phyloP scores from a whole-genome alignment of 805 yeast species.

The Candida ovalis region DNA sequence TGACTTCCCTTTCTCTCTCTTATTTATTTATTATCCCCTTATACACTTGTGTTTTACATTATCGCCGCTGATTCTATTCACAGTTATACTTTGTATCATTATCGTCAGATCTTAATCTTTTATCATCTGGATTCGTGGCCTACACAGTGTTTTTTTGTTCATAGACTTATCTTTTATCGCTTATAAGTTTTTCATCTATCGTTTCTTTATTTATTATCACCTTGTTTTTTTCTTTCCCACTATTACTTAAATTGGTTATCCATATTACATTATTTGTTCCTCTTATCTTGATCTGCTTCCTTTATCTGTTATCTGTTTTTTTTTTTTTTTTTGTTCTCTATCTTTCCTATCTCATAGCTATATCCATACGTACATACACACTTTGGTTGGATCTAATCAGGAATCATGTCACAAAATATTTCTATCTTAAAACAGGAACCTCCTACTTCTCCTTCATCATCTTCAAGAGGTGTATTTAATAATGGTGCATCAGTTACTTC shows the following conservation, averaged over 20 bases:
- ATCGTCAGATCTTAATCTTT: background rate
- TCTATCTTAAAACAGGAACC: conserved; percentile 10
- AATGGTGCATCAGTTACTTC: background rate
- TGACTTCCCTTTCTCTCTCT: background rate
- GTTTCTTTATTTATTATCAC: background rate
- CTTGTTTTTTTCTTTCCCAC: background rate
- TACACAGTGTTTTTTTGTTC: background rate
- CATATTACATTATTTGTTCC: too few relatives aligned
- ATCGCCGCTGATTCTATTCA: background rate
- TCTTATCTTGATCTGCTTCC: too few relatives aligned
- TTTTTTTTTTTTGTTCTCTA: background rate
- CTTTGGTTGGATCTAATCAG: too few relatives aligned
- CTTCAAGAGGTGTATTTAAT: background rate
- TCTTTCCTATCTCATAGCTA: background rate
- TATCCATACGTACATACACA: too few relatives aligned
- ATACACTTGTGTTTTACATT: background rate
- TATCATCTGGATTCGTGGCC: background rate
- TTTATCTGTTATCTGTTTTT: too few relatives aligned
- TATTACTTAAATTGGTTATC: too few relatives aligned
- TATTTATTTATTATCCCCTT: background rate
- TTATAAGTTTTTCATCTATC: background rate
- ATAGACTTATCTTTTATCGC: background rate
- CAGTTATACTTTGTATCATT: background rate
- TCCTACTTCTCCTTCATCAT: conserved; percentile 7
- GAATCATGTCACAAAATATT: conserved; percentile 8